Percentiles rank a stretch among this genome's conserved stretches.
These are phyloP conservation scores for Chlamydomonas reinhardtii DNA, from an alignment of 163 green algal species.

Conservation along the genomic window DNA sequence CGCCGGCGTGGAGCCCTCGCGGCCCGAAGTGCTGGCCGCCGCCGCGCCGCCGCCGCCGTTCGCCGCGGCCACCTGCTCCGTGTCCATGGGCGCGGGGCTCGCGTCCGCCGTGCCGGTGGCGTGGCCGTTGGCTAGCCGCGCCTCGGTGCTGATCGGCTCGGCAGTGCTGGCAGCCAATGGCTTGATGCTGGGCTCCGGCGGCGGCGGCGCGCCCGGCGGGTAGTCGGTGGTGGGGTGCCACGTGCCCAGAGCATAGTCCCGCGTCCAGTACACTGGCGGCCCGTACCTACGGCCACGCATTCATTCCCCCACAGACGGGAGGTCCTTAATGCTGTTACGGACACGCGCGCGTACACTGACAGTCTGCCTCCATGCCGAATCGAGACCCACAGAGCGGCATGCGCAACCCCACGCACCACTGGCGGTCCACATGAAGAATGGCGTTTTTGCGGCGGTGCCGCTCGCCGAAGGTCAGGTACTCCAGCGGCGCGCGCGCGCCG, in stretches of 20 bases:
- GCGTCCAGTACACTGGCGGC: constrained; percentile 73
- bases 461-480: constrained; percentile 84
- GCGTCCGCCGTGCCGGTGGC: constrained; percentile 16
- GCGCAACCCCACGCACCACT: constrained; percentile 63
- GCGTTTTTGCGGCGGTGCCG: constrained; percentile 76
- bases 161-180: not conserved
- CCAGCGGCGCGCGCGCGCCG: constrained; percentile 74
- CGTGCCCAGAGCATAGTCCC: constrained; percentile 73
- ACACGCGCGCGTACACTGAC: too few species aligned
- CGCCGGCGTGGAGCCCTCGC: not conserved
- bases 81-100: constrained; percentile 14
- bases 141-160: not conserved
- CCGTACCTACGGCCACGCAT: constrained; percentile 75
- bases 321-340: too few species aligned
- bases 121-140: constrained; percentile 34
- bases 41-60: constrained; percentile 10
- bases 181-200: constrained; percentile 12
- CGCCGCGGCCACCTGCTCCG: constrained; percentile 1
- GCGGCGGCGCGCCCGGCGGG: constrained; percentile 49
- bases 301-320: too few species aligned
- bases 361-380: too few species aligned
- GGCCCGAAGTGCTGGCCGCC: not conserved
- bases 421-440: constrained; percentile 83
- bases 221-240: constrained; percentile 74
- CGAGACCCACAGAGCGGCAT: too few species aligned